Evolutionary conservation across 1,284 basidiomycete genomes (phyloP).

Genomic region (Moesziomyces globuligerus): DNA sequence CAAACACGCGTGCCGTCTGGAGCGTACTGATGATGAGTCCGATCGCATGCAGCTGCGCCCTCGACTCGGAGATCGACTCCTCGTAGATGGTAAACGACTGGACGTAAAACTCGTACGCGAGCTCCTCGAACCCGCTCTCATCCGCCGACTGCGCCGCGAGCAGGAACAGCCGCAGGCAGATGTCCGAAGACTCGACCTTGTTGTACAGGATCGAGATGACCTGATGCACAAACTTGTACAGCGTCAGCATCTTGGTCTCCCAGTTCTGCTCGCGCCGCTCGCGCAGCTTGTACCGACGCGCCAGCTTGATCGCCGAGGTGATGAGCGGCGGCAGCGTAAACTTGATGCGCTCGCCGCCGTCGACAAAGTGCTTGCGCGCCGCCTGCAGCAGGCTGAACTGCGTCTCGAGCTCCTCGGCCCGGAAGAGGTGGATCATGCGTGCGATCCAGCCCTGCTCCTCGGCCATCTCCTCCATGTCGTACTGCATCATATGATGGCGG

Average conservation of each 20-base stretch:
- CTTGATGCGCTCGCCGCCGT: slow-evolving; percentile 64
- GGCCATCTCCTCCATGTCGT: slow-evolving; percentile 62
- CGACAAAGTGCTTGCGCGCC: slow-evolving; percentile 60
- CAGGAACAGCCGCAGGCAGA: slow-evolving; percentile 61
- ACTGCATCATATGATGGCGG: slow-evolving; percentile 50
- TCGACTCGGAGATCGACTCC: slow-evolving; percentile 64
- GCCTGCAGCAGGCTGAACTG: slow-evolving; percentile 64
- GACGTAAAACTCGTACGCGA: slow-evolving; percentile 66
- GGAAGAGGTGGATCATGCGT: slow-evolving; percentile 65
- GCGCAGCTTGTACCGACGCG: slow-evolving; percentile 61
- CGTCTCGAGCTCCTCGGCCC: slow-evolving; percentile 57
- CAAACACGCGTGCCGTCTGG: slow-evolving; percentile 61
- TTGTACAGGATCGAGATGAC: slow-evolving; percentile 64
- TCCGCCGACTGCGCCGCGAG: slow-evolving; percentile 64
- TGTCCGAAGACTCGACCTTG: slow-evolving; percentile 63
- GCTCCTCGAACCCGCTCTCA: slow-evolving; percentile 64
- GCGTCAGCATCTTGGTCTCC: slow-evolving; percentile 62
- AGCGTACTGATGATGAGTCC: slow-evolving; percentile 62
- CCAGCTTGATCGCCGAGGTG: slow-evolving; percentile 58
- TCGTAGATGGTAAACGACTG: slow-evolving; percentile 67
- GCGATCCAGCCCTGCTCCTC: slow-evolving; percentile 66
- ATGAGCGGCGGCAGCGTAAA: slow-evolving; percentile 64
- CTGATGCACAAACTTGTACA: slow-evolving; percentile 66
- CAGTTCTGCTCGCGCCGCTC: slow-evolving; percentile 53
- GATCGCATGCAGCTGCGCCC: slow-evolving; percentile 64